These are phyloP conservation scores for Grosmannia huntii DNA, from an alignment of 2,329 filamentous ascomycete genomes.

Conservation along the genomic window DNA sequence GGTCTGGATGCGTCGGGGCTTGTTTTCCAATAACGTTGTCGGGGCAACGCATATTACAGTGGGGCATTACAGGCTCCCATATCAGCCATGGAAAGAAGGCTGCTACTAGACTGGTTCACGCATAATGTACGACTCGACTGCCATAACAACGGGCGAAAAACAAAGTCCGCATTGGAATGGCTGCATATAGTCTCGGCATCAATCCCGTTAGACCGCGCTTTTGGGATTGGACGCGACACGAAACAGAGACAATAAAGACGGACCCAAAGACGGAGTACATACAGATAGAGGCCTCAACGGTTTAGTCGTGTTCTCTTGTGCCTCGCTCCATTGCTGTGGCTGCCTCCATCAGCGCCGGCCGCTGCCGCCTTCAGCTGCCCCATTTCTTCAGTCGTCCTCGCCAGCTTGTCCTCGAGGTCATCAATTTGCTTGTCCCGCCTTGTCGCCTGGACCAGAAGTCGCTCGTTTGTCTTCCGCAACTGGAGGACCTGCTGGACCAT, in stretches of 20 bases:
- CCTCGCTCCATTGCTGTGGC: too few relatives aligned
- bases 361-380: not conserved
- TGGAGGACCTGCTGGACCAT: not conserved
- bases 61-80: not conserved
- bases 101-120: too few relatives aligned
- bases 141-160: too few relatives aligned
- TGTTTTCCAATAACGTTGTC: not conserved
- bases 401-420: not conserved
- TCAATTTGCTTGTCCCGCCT: not conserved
- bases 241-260: too few relatives aligned
- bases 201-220: too few relatives aligned
- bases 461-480: constrained; percentile 7
- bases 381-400: not conserved
- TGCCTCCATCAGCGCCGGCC: too few relatives aligned
- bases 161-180: too few relatives aligned
- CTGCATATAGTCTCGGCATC: too few relatives aligned
- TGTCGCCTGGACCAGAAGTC: not conserved
- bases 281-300: too few relatives aligned
- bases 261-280: too few relatives aligned
- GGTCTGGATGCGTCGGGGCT: not conserved
- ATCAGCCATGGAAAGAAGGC: not conserved
- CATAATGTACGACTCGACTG: too few relatives aligned
- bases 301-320: not conserved
- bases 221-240: too few relatives aligned
- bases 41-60: not conserved